Percentiles rank a stretch among this genome's conserved stretches.
These are phyloP conservation scores for Citrullus mucosospermus DNA, from an alignment of 306 rosid species.

Conservation along the genomic window DNA sequence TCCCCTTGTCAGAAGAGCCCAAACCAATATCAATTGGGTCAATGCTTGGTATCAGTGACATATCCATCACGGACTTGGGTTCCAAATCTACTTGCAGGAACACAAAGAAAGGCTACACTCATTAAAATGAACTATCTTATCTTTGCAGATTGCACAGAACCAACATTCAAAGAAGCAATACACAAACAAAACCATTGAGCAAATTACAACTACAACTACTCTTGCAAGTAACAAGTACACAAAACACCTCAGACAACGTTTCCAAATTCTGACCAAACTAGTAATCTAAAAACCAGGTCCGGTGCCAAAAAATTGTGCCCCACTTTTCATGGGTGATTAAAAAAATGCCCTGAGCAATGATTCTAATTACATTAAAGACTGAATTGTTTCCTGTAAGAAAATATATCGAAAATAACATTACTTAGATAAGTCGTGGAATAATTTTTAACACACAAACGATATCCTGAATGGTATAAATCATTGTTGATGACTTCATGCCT, in stretches of 20 bases:
- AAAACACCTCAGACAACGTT: not conserved
- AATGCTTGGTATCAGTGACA: slow-evolving; percentile 44
- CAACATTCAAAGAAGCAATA: not conserved
- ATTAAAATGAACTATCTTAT: slow-evolving; percentile 7
- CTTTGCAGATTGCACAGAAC: slow-evolving; percentile 5
- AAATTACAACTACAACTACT: not conserved
- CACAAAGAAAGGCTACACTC: slow-evolving; percentile 4
- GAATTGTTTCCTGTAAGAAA: not conserved
- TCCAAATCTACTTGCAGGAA: slow-evolving; percentile 40
- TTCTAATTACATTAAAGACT: not conserved
- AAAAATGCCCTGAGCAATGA: not conserved
- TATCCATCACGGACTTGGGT: slow-evolving; percentile 65
- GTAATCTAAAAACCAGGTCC: not conserved
- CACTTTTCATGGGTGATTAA: not conserved
- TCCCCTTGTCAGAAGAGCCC: slow-evolving; percentile 55
- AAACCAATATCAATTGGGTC: slow-evolving; percentile 54
- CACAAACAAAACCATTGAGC: not conserved
- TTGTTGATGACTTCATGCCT: not conserved
- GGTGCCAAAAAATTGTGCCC: not conserved
- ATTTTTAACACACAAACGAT: not conserved
- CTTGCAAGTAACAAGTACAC: not conserved
- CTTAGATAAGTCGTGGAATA: not conserved
- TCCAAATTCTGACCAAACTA: not conserved
- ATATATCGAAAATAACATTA: not conserved
- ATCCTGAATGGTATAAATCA: not conserved